These are phyloP conservation scores for Phaffomyces thermotolerans DNA, from an alignment of 805 yeast species.

Conservation along the genomic window DNA sequence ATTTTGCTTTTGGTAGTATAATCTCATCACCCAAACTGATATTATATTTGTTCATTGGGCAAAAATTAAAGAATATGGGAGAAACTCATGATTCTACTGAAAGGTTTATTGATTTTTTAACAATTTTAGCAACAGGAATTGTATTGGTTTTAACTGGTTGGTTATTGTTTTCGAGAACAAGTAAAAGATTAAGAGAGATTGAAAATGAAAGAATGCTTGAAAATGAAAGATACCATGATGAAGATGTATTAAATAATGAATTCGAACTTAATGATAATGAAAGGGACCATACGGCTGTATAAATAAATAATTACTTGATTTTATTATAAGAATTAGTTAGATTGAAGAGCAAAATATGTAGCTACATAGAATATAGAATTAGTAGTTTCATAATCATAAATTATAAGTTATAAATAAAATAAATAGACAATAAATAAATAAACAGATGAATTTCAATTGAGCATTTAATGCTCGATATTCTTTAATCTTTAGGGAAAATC, in stretches of 20 bases:
- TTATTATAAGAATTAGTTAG: not conserved
- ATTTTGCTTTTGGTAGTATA: conserved; percentile 63
- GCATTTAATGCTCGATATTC: too few relatives aligned
- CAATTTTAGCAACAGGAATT: conserved; percentile 48
- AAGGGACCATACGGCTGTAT: not conserved
- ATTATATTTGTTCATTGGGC: conserved; percentile 73
- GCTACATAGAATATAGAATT: too few relatives aligned
- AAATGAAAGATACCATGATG: conserved; percentile 1
- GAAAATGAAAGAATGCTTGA: conserved; percentile 17
- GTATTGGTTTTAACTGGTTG: conserved; percentile 58
- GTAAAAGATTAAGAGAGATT: conserved; percentile 27
- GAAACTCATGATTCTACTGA: conserved; percentile 43
- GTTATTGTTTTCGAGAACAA: conserved; percentile 53
- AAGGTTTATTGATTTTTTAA: conserved; percentile 52
- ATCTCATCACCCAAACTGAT: conserved; percentile 77
- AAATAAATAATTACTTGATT: not conserved
- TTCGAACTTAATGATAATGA: not conserved
- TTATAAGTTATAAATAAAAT: not conserved
- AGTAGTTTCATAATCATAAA: too few relatives aligned
- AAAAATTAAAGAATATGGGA: conserved; percentile 63
- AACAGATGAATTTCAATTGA: too few relatives aligned
- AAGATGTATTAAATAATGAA: not conserved
- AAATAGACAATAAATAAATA: conserved; percentile 1
- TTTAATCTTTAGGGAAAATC: too few relatives aligned
- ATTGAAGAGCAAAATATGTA: not conserved